phyloP scores from a whole-genome alignment of 2,329 filamentous ascomycete species.

The Cladobotryum mycophilum region DNA sequence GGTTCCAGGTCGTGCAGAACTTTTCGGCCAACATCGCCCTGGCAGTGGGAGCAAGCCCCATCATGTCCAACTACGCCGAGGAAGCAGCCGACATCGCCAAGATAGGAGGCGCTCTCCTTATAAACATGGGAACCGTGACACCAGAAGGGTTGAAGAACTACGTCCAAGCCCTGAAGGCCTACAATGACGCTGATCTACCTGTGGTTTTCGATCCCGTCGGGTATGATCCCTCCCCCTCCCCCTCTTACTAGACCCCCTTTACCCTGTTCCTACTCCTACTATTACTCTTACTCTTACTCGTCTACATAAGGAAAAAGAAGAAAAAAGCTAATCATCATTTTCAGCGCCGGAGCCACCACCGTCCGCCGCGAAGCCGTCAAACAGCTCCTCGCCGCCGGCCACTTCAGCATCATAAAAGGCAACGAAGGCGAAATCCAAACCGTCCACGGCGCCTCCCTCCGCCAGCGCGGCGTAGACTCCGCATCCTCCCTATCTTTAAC shows the following conservation, averaged over 20 bases:
- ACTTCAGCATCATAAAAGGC: conserved; percentile 86
- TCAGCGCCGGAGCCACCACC: conserved; percentile 68
- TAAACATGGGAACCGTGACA: conserved; percentile 94
- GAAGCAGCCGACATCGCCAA: conserved; percentile 77
- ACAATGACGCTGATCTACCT: conserved; percentile 70
- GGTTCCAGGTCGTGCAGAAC: conserved; percentile 70
- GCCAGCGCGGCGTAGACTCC: conserved; percentile 81
- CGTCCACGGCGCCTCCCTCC: conserved; percentile 50
- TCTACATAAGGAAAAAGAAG: no score
- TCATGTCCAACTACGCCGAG: conserved; percentile 84
- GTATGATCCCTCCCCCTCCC: conserved; percentile 32
- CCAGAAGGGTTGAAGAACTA: conserved; percentile 68
- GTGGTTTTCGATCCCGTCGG: conserved; percentile 87
- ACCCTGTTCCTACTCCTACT: background rate
- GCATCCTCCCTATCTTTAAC: conserved; percentile 49
- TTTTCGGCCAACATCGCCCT: conserved; percentile 88
- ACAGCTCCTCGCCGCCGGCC: conserved; percentile 63
- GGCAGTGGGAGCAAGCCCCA: conserved; percentile 77
- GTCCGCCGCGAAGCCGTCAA: conserved; percentile 66
- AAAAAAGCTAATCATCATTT: background rate
- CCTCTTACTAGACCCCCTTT: background rate
- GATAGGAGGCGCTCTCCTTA: conserved; percentile 70
- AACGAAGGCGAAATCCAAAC: conserved; percentile 84
- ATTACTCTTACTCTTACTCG: no score
- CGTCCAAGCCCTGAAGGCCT: conserved; percentile 66